Evolutionary conservation across 257 asterid species (phyloP).

Genomic region (Capsicum baccatum): DNA sequence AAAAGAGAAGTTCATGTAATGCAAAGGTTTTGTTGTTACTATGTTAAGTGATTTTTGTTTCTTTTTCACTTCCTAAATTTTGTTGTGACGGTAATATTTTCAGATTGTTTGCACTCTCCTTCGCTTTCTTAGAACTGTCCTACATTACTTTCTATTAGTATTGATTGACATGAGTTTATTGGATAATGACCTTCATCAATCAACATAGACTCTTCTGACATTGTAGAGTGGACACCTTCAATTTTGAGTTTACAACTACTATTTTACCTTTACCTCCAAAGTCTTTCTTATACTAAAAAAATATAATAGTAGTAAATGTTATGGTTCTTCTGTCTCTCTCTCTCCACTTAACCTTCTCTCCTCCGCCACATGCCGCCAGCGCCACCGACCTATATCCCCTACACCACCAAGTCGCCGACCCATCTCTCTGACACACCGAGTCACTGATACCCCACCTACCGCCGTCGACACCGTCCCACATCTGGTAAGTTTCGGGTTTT

Average conservation of each 20-base stretch:
- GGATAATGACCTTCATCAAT: slow-evolving; percentile 5
- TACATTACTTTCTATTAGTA: slow-evolving; percentile 22
- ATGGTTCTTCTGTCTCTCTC: not conserved
- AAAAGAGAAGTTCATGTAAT: slow-evolving; percentile 8
- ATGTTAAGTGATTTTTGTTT: slow-evolving; percentile 16
- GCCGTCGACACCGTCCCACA: not conserved
- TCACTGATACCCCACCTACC: not conserved
- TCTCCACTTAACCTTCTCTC: not conserved
- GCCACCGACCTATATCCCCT: not conserved
- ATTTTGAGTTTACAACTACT: slow-evolving; percentile 14
- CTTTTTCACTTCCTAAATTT: slow-evolving; percentile 18
- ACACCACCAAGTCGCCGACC: not conserved
- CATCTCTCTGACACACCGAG: not conserved
- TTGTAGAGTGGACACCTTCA: not conserved
- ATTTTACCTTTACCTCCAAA: slow-evolving; percentile 11
- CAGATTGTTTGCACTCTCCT: slow-evolving; percentile 1
- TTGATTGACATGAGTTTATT: slow-evolving; percentile 10
- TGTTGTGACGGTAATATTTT: not conserved
- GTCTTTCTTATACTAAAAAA: not conserved
- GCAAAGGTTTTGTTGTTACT: slow-evolving; percentile 21
- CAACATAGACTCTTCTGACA: not conserved
- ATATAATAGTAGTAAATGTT: not conserved
- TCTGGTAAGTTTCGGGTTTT: not conserved
- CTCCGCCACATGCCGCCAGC: not conserved
- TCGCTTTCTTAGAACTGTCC: not conserved